phyloP scores from a whole-genome alignment of 495 filamentous ascomycete genomes.

The Aspergillus kassunensis region DNA sequence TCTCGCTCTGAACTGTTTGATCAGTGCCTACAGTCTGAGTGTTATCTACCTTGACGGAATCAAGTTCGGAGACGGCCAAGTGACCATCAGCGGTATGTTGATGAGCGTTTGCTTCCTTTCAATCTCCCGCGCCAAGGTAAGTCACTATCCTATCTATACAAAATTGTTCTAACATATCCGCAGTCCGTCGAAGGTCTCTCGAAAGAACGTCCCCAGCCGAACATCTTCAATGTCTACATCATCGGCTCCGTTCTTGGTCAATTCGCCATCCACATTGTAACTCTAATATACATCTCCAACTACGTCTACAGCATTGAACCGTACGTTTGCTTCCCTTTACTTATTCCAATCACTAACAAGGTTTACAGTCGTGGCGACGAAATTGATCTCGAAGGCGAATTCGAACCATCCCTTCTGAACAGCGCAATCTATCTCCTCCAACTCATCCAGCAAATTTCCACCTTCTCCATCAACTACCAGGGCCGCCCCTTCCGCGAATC shows the following conservation, averaged over 20 bases:
- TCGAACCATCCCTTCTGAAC: constrained; percentile 90
- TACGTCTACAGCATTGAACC: constrained; percentile 81
- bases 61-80: constrained; percentile 98
- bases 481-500: constrained; percentile 95
- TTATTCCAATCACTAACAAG: too few relatives aligned
- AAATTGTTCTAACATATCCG: constrained; percentile 20
- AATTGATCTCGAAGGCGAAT: constrained; percentile 93
- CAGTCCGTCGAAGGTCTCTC: constrained; percentile 88
- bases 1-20: constrained; percentile 94
- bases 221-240: constrained; percentile 99
- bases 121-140: constrained; percentile 85
- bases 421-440: constrained; percentile 96
- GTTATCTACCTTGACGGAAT: constrained; percentile 97
- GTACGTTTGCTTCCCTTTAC: constrained; percentile 59
- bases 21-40: constrained; percentile 94
- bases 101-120: constrained; percentile 99
- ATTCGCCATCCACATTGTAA: constrained; percentile 93
- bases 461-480: constrained; percentile 99
- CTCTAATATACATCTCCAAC: constrained; percentile 88
- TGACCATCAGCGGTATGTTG: constrained; percentile 98
- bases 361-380: too few relatives aligned
- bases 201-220: constrained; percentile 95
- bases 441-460: constrained; percentile 98
- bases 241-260: constrained; percentile 97
- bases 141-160: not conserved